Evolutionary conservation across 768 basidiomycete genomes (phyloP), one percentile per base, ranked within the genome.

Genomic region (Mycena alexandri): DNA sequence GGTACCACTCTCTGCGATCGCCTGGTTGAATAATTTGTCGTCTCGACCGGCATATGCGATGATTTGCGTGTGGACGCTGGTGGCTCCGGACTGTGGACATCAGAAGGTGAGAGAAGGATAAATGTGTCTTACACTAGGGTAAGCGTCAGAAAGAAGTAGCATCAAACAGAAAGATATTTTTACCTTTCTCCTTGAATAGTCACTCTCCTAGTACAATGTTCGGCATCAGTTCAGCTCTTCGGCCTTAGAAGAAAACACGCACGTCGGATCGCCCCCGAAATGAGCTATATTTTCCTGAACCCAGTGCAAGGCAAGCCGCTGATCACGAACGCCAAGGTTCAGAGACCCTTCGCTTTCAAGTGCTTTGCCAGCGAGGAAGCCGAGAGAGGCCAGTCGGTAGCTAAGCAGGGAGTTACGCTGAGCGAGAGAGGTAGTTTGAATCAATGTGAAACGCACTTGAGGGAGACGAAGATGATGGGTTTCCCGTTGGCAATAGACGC

Each of bases 261-360:
- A 70, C 56, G 68, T 52, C 0, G 75, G 76, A 52, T 75, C 56
- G 1, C 75, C 76, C 3, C 75, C 77, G 60, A 79, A 77, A 36
- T 70, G 36, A 7, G 65, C 65, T 19, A 82, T 81, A 55, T 80
- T 76, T 48, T 77, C 70, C 51, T 77, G 75, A 7, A 79, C 73
- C 80, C 80, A 82, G 33, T 79, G 75, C 22, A 82, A 63, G 0
- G 79, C 77, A 0, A 75, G 76, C 11, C 78, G 73, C 58, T 81
- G 79, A 67, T 82, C 81, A n/a, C 78, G 73, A 17, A 81, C 63
- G 11, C 80, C 80, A 0, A 73, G 76, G 59, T 81, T 81, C 2
- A 76, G 67, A 25, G 75, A 74, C 10, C 79, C 78, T 55, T 79
- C 74, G 22, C 71, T 74, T 41, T 56, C 55, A 8, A 80, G 63